Conservation (phyloP, 495 filamentous ascomycete species). For the Podospora bellae-mahoneyi region DNA sequence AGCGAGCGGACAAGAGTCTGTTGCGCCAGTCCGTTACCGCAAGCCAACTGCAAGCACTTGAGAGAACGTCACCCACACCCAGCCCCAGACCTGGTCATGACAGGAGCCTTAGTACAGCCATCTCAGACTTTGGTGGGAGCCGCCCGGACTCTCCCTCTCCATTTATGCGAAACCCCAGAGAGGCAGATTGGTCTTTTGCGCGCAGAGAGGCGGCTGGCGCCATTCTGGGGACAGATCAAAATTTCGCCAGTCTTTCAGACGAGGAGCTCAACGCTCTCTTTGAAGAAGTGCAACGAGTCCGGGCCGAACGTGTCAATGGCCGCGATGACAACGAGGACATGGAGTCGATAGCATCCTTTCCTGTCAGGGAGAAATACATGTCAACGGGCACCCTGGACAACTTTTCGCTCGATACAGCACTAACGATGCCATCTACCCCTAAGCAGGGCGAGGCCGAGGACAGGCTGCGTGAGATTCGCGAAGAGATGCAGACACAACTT, state of each 20-base stretch:
- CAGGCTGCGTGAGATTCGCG: constrained; percentile 66
- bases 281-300: constrained; percentile 86
- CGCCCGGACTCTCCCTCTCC: constrained; percentile 79
- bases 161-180: constrained; percentile 60
- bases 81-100: constrained; percentile 72
- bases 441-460: constrained; percentile 72
- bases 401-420: constrained; percentile 88
- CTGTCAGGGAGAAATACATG: constrained; percentile 90
- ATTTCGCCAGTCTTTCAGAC: constrained; percentile 81
- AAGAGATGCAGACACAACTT: constrained; percentile 84
- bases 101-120: constrained; percentile 68
- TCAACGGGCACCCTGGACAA: constrained; percentile 94
- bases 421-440: constrained; percentile 92
- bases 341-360: constrained; percentile 85
- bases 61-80: constrained; percentile 46
- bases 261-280: constrained; percentile 94
- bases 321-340: constrained; percentile 81
- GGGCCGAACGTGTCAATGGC: constrained; percentile 73
- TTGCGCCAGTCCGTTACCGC: constrained; percentile 85
- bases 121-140: constrained; percentile 63
- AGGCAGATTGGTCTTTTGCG: constrained; percentile 95
- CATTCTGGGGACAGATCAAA: constrained; percentile 87
- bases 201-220: constrained; percentile 87
- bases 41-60: constrained; percentile 62
- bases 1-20: constrained; percentile 60